Percentiles rank a stretch among this genome's conserved stretches.
These are phyloP conservation scores for Saccharomycopsis sp. DNA, from an alignment of 805 yeast species.

Conservation along the genomic window DNA sequence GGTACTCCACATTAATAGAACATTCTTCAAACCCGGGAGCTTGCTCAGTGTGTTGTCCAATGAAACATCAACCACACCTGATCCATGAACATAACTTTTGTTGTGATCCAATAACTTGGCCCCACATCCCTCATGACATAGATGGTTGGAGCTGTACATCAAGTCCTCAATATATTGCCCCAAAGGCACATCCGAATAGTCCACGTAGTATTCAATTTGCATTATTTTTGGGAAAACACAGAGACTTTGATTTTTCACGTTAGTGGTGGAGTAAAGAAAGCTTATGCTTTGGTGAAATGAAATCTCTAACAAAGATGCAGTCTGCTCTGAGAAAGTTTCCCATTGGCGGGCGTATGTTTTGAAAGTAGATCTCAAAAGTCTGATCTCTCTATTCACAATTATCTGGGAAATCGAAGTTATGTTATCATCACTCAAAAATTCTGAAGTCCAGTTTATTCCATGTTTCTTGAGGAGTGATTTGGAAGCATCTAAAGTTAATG, in stretches of 20 bases:
- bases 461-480: no score
- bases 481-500: background rate
- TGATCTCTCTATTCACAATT: conserved; percentile 16
- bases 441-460: no score
- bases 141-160: conserved; percentile 53
- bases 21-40: conserved; percentile 53
- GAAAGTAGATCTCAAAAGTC: conserved; percentile 27
- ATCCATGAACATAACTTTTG: conserved; percentile 81
- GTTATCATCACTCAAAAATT: background rate
- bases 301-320: conserved; percentile 56
- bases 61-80: conserved; percentile 69
- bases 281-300: conserved; percentile 71
- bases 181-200: conserved; percentile 68
- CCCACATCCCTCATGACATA: conserved; percentile 80
- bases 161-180: conserved; percentile 83
- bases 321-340: conserved; percentile 50
- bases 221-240: conserved; percentile 87
- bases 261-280: conserved; percentile 72
- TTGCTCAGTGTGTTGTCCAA: conserved; percentile 53
- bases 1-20: conserved; percentile 82
- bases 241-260: conserved; percentile 78
- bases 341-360: conserved; percentile 44
- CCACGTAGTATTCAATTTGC: conserved; percentile 81
- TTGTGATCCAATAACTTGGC: conserved; percentile 63
- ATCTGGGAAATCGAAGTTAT: conserved; percentile 1